phyloP scores from a whole-genome alignment of 768 basidiomycete genomes.

The Pleurotus tuber-regium region DNA sequence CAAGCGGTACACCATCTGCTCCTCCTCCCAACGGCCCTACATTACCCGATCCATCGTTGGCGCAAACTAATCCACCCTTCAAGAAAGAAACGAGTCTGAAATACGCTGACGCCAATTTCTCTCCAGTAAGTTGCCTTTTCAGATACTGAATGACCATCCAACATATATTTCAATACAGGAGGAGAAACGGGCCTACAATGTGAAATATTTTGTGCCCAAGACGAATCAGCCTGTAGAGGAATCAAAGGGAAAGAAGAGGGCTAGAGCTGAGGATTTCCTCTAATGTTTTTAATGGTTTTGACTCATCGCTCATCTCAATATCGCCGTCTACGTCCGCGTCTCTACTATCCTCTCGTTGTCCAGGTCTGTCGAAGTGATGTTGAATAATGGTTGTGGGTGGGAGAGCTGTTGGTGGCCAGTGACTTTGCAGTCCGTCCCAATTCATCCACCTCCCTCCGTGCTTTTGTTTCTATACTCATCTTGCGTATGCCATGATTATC shows the following conservation, averaged over 20 bases:
- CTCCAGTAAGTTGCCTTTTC: conserved; percentile 52
- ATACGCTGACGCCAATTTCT: conserved; percentile 75
- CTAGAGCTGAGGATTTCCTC: conserved; percentile 84
- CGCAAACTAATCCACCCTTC: conserved; percentile 68
- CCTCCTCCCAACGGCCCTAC: conserved; percentile 18
- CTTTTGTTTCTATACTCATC: conserved; percentile 14
- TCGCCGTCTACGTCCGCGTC: not conserved
- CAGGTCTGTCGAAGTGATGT: not conserved
- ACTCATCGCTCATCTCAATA: not conserved
- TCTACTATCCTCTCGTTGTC: not conserved
- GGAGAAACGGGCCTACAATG: conserved; percentile 66
- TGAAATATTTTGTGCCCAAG: conserved; percentile 59
- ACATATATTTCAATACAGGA: conserved; percentile 62
- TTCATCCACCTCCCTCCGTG: conserved; percentile 17
- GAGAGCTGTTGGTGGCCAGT: not conserved
- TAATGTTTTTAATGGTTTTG: conserved; percentile 21
- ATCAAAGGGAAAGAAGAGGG: conserved; percentile 77
- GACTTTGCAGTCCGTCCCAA: conserved; percentile 32
- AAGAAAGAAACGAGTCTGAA: conserved; percentile 78
- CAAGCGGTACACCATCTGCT: conserved; percentile 13
- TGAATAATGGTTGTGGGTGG: not conserved
- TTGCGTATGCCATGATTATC: not conserved
- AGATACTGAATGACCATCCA: conserved; percentile 3
- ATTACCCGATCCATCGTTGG: conserved; percentile 55
- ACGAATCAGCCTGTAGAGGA: conserved; percentile 49